Conservation (phyloP, 345 rosid species). For the Salix purpurea region DNA sequence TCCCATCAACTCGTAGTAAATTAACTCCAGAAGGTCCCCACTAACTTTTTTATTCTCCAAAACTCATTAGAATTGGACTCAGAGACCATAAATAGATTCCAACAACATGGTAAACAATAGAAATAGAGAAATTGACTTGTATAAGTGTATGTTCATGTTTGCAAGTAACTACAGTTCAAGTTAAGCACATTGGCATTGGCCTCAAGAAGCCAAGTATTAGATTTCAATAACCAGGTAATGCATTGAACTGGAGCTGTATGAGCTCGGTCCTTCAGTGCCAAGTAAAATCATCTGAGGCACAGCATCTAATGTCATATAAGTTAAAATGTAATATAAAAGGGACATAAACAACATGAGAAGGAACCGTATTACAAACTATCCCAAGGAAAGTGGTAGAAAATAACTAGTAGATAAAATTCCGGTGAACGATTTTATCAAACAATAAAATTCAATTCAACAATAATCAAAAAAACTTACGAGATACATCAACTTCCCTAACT, state of each 20-base stretch:
- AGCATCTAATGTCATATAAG: background rate
- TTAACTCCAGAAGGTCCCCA: background rate
- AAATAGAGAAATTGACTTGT: background rate
- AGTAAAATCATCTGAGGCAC: background rate
- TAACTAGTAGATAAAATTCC: background rate
- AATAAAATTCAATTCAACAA: background rate
- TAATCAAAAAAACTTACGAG: constrained; percentile 46
- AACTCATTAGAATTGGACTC: background rate
- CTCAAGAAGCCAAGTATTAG: background rate
- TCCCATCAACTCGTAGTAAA: background rate
- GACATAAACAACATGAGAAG: background rate
- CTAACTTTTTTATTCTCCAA: background rate
- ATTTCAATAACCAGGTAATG: background rate
- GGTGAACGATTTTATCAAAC: too few species aligned
- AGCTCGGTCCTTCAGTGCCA: background rate
- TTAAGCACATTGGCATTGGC: background rate
- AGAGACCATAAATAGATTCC: background rate
- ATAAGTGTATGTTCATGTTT: background rate
- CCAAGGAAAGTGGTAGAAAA: background rate
- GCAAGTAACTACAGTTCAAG: background rate
- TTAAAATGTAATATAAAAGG: background rate
- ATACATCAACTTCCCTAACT: constrained; percentile 63
- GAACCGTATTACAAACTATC: background rate
- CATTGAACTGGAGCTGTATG: background rate
- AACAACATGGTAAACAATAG: background rate